These are phyloP conservation scores for Parasitella parasitica DNA, from an alignment of 371 early-diverging fungal species.

Conservation along the genomic window DNA sequence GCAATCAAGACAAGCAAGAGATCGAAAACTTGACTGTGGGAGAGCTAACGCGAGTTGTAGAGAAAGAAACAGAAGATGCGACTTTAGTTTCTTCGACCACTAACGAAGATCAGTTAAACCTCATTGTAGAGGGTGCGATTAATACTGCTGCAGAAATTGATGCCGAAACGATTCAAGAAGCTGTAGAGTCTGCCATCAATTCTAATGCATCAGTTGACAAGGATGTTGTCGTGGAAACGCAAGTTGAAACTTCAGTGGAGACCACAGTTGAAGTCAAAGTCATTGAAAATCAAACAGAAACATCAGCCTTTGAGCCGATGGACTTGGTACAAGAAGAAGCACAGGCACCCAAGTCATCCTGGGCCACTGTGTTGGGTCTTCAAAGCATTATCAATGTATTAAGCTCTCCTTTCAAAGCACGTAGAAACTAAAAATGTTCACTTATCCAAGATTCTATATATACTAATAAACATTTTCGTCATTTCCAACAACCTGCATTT, in stretches of 20 bases:
- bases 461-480: not conserved
- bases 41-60: not conserved
- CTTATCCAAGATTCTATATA: too few species aligned
- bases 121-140: not conserved
- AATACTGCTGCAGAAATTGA: not conserved
- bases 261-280: not conserved
- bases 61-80: not conserved
- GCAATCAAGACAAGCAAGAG: not conserved
- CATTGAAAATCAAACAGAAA: not conserved
- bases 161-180: not conserved
- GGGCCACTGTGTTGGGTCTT: slow-evolving; percentile 9
- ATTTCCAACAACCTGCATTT: not conserved
- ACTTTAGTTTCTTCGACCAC: not conserved
- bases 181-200: not conserved
- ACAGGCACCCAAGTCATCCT: slow-evolving; percentile 3
- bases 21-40: not conserved
- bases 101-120: not conserved
- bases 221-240: not conserved
- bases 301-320: not conserved
- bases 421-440: not conserved
- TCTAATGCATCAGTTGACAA: not conserved
- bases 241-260: not conserved
- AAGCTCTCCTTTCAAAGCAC: slow-evolving; percentile 14
- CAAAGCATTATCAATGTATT: slow-evolving; percentile 3
- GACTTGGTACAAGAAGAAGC: not conserved